Evolutionary conservation across 202 grass and related monocot species (phyloP), one percentile per base, ranked within the genome.

Genomic region (Panicum virgatum): DNA sequence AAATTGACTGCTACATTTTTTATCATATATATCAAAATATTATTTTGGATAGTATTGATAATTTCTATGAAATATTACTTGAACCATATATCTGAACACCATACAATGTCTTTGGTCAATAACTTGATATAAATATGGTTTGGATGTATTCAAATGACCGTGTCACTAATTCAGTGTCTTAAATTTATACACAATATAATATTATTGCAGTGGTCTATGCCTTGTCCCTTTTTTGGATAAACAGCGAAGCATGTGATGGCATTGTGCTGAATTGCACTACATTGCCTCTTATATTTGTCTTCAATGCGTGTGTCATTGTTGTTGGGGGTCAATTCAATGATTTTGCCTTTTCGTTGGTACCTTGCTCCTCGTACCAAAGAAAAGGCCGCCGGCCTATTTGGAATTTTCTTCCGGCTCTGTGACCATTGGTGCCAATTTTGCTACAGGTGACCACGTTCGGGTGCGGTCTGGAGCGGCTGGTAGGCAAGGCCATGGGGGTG

Each of bases 171-270:
- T 52, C 22, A 9, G 23, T 44, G 53, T 67, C 46, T n/a, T 66
- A 25, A 77, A 58, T 12, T 66, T 54, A 44, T 56, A 45, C 25
- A 79, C 13, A 5, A 19, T 80, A 72, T 73, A n/a, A n/a, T 56
- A 63, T 78, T 37, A 42, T 25, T 37, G 3, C 19, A 64, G 45
- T 79, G 56, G 34, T 72, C 25, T 73, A 63, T 82, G 34, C 19
- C 12, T 66, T 43, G 34, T 56, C 8, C 43, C 13, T n/a, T 68
- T 62, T 65, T 67, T 45, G 62, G 3, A 62, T 64, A 32, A 48
- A 22, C 43, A 66, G 3, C 51, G 15, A 75, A 63, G 23, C 36
- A 62, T 51, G 36, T 7, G 65, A 32, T 22, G 25, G 14, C 45
- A 63, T 52, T 27, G 54, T 65, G 18, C 18, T 72, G 40, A 53